phyloP scores from a whole-genome alignment of 345 rosid species.

The Cochlearia excelsa region DNA sequence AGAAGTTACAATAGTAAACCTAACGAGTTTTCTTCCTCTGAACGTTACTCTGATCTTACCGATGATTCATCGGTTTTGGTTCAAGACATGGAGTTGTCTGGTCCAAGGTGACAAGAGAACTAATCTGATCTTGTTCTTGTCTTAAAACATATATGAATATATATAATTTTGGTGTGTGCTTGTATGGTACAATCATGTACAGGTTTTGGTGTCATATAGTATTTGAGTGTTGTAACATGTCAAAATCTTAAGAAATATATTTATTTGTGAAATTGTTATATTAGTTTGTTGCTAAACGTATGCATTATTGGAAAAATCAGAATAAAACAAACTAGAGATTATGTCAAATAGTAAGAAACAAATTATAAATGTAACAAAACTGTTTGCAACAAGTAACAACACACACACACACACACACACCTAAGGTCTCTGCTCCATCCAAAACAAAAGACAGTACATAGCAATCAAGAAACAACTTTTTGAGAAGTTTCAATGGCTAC shows the following conservation, averaged over 20 bases:
- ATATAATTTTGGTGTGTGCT: too few species aligned
- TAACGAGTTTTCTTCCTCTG: slow-evolving; percentile 71
- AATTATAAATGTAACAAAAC: slow-evolving; percentile 1
- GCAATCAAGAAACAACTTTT: slow-evolving; percentile 11
- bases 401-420: slow-evolving; percentile 13
- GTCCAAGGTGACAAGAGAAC: slow-evolving; percentile 62
- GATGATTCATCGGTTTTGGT: slow-evolving; percentile 76
- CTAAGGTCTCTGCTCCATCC: slow-evolving; percentile 19
- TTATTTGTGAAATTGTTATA: not conserved
- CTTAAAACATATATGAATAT: slow-evolving; percentile 10
- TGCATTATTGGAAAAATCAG: too few species aligned
- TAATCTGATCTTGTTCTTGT: not conserved
- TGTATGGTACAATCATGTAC: slow-evolving; percentile 10
- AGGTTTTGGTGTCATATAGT: slow-evolving; percentile 11
- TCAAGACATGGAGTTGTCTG: slow-evolving; percentile 93
- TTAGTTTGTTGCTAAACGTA: too few species aligned
- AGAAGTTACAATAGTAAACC: slow-evolving; percentile 44
- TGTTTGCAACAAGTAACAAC: slow-evolving; percentile 13
- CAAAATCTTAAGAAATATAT: not conserved
- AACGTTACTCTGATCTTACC: slow-evolving; percentile 80
- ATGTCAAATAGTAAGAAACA: not conserved
- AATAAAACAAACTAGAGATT: too few species aligned
- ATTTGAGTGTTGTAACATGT: not conserved
- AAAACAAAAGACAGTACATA: slow-evolving; percentile 12
- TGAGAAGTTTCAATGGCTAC: not conserved